phyloP scores from a whole-genome alignment of 208 protist species.

The Borovskyia barvae region DNA sequence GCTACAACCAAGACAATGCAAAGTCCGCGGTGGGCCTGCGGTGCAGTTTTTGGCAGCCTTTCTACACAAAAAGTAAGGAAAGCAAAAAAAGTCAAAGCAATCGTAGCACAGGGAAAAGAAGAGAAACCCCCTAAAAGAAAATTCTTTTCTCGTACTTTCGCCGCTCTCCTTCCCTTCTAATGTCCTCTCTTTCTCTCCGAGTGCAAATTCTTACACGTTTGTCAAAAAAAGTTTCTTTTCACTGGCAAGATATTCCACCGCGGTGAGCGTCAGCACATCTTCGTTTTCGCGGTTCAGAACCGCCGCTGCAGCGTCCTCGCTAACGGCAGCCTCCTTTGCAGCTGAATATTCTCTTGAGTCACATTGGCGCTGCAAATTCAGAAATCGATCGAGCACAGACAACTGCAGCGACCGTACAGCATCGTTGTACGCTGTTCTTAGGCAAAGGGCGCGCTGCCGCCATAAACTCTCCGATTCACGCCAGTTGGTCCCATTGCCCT shows the following conservation, averaged over 20 bases:
- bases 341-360: background rate
- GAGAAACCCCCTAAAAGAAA: background rate
- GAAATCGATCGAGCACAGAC: conserved; percentile 5
- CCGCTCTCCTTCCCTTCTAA: too few relatives aligned
- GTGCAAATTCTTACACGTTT: background rate
- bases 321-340: background rate
- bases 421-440: conserved; percentile 4
- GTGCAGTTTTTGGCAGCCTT: background rate
- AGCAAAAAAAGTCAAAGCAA: conserved; percentile 3
- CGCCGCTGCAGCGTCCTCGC: background rate
- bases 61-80: background rate
- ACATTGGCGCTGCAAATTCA: background rate
- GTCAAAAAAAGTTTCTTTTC: conserved; percentile 14
- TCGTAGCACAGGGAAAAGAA: background rate
- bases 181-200: too few relatives aligned
- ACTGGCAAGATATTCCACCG: background rate
- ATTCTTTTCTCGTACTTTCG: too few relatives aligned
- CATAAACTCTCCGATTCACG: conserved; percentile 6
- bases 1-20: background rate
- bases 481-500: conserved; percentile 15
- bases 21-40: background rate
- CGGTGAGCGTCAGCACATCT: background rate
- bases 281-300: background rate
- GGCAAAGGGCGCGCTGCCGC: conserved; percentile 1
- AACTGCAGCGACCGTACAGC: conserved; percentile 11